Percentiles rank a stretch among this genome's conserved stretches.
These are phyloP conservation scores for Cadophora sp. DNA, from an alignment of 2,329 filamentous ascomycete species.

Conservation along the genomic window DNA sequence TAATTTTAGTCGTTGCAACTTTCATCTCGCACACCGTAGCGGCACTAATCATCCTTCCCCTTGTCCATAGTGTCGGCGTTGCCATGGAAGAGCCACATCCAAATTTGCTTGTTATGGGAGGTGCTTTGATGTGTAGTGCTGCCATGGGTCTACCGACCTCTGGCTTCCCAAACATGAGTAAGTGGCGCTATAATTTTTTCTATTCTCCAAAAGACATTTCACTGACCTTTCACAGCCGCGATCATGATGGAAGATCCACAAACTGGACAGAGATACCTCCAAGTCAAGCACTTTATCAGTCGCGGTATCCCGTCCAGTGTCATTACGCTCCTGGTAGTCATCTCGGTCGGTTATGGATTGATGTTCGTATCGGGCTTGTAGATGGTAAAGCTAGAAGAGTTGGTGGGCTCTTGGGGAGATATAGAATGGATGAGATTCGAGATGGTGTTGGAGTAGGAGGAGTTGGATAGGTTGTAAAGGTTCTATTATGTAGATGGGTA, in stretches of 20 bases:
- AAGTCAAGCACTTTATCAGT: conserved; percentile 93
- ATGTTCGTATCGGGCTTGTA: conserved; percentile 63
- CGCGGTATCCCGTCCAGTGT: conserved; percentile 89
- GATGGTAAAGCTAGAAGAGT: background rate
- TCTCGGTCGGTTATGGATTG: conserved; percentile 88
- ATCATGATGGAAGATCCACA: conserved; percentile 98
- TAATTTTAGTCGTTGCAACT: conserved; percentile 93
- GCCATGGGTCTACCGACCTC: conserved; percentile 96
- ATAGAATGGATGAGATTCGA: background rate
- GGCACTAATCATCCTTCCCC: conserved; percentile 89
- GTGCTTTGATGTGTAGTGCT: conserved; percentile 95
- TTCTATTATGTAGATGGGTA: background rate
- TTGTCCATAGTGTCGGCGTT: conserved; percentile 85
- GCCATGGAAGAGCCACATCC: conserved; percentile 90
- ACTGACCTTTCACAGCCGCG: conserved; percentile 65
- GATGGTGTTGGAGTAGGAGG: background rate
- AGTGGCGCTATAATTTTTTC: conserved; percentile 50
- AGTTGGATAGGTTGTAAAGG: background rate
- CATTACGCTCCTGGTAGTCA: conserved; percentile 79
- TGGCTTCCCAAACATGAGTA: conserved; percentile 99
- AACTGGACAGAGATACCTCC: conserved; percentile 88
- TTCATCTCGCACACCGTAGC: conserved; percentile 99
- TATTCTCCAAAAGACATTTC: conserved; percentile 10
- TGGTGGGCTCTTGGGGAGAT: no score
- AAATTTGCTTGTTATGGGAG: conserved; percentile 93